Evolutionary conservation across 768 basidiomycete genomes (phyloP), one percentile per base, ranked within the genome.

Genomic region (Galerina marginata): DNA sequence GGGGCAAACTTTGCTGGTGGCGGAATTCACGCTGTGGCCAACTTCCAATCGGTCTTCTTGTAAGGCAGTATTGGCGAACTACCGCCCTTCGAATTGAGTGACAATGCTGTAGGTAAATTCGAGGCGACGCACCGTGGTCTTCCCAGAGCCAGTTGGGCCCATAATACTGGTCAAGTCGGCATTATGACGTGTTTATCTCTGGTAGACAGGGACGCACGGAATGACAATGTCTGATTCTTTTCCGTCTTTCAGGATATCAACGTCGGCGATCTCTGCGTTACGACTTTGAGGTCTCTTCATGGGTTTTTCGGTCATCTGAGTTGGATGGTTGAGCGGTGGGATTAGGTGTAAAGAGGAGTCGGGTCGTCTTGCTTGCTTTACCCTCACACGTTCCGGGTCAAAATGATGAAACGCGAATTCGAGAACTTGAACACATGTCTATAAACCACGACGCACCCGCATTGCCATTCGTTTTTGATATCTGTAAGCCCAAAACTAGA

Each of bases 91-190:
- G n/a, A 36, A 25, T 4, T 20, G 38, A 55, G 25, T 11, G 37
- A 42, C 46, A 39, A 11, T 29, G 2, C n/a, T 38, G 33, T 23
- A 23, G 1, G 4, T 44, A 16, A 29, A 16, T 10, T 33, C 9
- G n/a, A 45, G 43, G 11, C 5, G 6, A 53, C 60, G 6, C 39
- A 62, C 61, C 11, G 56, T 54, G 29, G 56, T 58, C 29, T 58
- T 62, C 39, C 61, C 61, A 37, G 56, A 33, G 26, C 61, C 61
- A 6, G 61, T 62, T 37, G 46, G 36, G 12, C 61, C 61, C 56
- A 62, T 54, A n/a, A 62, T 52, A 12, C 61, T 62, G 38, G 3
- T 10, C 16, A 36, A 9, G 26, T 36, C 16, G 0, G n/a, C 9
- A 6, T 50, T n/a, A 16, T 14, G 39, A 15, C 33, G 46, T 12